These are phyloP conservation scores for Casuarina cunninghamiana DNA, from an alignment of 306 rosid genomes.

Conservation along the genomic window DNA sequence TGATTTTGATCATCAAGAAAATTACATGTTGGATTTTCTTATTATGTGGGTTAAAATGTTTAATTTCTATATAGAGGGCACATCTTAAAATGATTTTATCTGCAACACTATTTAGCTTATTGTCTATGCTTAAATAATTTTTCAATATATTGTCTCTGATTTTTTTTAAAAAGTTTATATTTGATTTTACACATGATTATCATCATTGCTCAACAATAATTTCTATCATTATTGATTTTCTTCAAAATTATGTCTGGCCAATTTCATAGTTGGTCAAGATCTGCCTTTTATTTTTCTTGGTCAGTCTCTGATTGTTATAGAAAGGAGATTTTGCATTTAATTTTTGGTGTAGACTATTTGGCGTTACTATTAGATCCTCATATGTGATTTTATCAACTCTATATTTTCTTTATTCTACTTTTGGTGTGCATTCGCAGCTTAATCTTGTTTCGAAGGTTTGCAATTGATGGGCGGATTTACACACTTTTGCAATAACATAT, in stretches of 20 bases:
- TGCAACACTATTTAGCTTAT: not conserved
- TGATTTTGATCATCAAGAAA: conserved; percentile 2
- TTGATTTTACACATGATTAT: too few species aligned
- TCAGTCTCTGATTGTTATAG: not conserved
- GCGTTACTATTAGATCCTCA: not conserved
- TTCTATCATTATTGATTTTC: not conserved
- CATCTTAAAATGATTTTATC: conserved; percentile 3
- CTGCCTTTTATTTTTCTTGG: not conserved
- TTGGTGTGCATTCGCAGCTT: not conserved
- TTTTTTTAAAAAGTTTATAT: not conserved
- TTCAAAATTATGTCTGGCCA: not conserved
- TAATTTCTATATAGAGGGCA: not conserved
- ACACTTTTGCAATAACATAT: not conserved
- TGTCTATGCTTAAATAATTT: conserved; percentile 1
- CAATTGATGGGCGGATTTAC: not conserved
- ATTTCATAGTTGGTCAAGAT: not conserved
- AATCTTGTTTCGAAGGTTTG: not conserved
- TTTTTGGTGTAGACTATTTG: not conserved
- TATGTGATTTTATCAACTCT: not conserved
- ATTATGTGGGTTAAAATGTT: not conserved
- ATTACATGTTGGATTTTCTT: not conserved
- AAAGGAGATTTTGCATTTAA: not conserved
- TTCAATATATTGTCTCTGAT: too few species aligned
- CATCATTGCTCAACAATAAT: not conserved
- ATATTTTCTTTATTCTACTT: not conserved